Percentiles rank a stretch among this genome's conserved stretches.
phyloP scores from a whole-genome alignment of 176 grass and related monocot species.

The Canna indica region DNA sequence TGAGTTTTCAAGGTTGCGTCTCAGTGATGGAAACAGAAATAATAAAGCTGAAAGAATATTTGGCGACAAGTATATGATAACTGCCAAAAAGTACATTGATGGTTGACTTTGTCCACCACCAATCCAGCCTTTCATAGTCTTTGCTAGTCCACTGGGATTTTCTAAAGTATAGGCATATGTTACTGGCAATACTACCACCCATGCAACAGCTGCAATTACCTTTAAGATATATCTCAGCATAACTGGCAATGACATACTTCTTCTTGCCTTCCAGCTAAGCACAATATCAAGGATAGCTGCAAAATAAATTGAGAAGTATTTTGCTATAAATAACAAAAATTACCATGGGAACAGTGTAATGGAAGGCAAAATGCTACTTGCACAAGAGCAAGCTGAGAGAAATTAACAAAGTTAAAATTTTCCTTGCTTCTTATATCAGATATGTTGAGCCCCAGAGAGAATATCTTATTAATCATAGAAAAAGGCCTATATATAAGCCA shows the following conservation, averaged over 20 bases:
- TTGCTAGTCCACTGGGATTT: slow-evolving; percentile 63
- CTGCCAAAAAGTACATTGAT: slow-evolving; percentile 62
- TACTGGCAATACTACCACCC: slow-evolving; percentile 73
- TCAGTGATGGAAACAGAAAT: slow-evolving; percentile 66
- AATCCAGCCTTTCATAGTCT: slow-evolving; percentile 69
- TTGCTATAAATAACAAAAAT: background rate
- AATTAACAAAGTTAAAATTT: too few species aligned
- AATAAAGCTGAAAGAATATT: slow-evolving; percentile 53
- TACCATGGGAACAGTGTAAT: background rate
- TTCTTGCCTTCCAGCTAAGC: slow-evolving; percentile 78
- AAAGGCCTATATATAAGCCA: too few species aligned
- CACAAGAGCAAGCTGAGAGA: background rate
- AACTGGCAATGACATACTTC: slow-evolving; percentile 70
- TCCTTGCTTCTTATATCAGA: too few species aligned
- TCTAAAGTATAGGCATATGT: slow-evolving; percentile 75
- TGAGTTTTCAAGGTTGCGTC: slow-evolving; percentile 65
- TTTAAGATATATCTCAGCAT: slow-evolving; percentile 87
- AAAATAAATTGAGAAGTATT: slow-evolving; percentile 13
- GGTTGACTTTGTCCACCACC: slow-evolving; percentile 60
- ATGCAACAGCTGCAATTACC: slow-evolving; percentile 49
- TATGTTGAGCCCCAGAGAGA: too few species aligned
- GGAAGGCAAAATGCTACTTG: background rate
- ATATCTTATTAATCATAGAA: too few species aligned
- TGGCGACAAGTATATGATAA: slow-evolving; percentile 68
- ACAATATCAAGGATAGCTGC: slow-evolving; percentile 75